Evolutionary conservation across 192 early-diverging fungal genomes (phyloP), one percentile per base, ranked within the genome.

Genomic region (Irineochytrium annulatum): DNA sequence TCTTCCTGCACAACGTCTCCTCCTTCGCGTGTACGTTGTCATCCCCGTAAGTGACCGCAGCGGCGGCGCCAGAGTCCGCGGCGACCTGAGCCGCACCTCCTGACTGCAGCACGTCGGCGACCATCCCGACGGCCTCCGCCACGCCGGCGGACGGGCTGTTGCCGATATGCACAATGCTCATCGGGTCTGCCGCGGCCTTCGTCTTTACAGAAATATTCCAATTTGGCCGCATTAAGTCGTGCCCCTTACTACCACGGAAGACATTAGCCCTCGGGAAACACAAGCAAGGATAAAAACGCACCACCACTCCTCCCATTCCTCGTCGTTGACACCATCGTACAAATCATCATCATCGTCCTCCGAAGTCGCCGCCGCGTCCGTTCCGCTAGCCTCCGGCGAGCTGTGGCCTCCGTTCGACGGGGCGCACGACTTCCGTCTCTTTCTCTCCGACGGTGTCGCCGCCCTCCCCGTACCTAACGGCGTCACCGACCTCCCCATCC

Each of bases 281-380:
- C 37, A 41, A 41, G 37, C 11, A 8, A n/a, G n/a, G n/a, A 41
- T 13, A 13, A n/a, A 41, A 41, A 41, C 37, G n/a, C n/a, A 41
- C 37, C 37, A 41, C 37, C 37, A 41, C n/a, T 41, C 37, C n/a
- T 41, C 37, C 37, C 37, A 41, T 41, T 41, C 37, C n/a, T 41
- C 37, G n/a, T 41, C n/a, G n/a, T 41, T 41, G n/a, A 41, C 37
- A n/a, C 37, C n/a, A 13, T 41, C 37, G 37, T 41, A 8, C 8
- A 41, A 41, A 8, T 41, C 37, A 41, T 41, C 37, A 41, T 8
- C 37, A 41, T 8, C 8, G 8, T 8, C n/a, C 11, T 8, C 8
- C n/a, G 37, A 8, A 13, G 37, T 13, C n/a, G 37, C 8, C n/a
- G 8, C n/a, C n/a, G 37, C 8, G 8, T 8, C 37, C n/a, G 11